These are phyloP conservation scores for Claviceps spartinae DNA, from an alignment of 2,329 filamentous ascomycete species.

Conservation along the genomic window DNA sequence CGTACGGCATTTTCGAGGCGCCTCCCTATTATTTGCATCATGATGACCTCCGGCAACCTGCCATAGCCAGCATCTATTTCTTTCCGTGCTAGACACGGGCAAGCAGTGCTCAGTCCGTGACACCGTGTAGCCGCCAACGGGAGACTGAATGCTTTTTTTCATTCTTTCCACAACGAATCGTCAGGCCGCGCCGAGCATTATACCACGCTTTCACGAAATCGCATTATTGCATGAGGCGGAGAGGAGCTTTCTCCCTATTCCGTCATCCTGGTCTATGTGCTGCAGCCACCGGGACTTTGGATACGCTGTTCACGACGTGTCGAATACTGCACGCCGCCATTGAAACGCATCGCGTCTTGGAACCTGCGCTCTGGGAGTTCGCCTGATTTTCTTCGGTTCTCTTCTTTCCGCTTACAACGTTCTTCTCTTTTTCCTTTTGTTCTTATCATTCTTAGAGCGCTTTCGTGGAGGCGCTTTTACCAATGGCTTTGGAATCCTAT, in stretches of 20 bases:
- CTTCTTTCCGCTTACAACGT: no score
- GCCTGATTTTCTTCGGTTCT: background rate
- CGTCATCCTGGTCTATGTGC: slow-evolving; percentile 1
- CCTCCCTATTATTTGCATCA: background rate
- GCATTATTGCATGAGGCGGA: background rate
- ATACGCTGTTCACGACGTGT: background rate
- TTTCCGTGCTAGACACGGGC: background rate
- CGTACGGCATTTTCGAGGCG: background rate
- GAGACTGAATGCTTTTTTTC: background rate
- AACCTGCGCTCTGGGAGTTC: background rate
- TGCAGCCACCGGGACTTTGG: background rate
- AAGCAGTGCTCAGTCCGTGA: background rate
- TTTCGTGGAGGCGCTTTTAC: background rate
- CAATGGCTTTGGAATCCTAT: background rate
- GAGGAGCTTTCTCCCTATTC: background rate
- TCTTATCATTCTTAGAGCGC: background rate
- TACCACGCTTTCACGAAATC: slow-evolving; percentile 1
- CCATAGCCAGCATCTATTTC: background rate
- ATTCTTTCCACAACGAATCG: background rate
- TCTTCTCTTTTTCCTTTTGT: background rate
- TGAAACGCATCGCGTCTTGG: background rate
- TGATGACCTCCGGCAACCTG: background rate
- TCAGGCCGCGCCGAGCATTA: background rate
- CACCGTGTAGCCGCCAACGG: background rate
- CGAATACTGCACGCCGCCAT: background rate